Base-by-base conservation (phyloP, 768 basidiomycete genomes). In the Megacollybia marginata region DNA sequence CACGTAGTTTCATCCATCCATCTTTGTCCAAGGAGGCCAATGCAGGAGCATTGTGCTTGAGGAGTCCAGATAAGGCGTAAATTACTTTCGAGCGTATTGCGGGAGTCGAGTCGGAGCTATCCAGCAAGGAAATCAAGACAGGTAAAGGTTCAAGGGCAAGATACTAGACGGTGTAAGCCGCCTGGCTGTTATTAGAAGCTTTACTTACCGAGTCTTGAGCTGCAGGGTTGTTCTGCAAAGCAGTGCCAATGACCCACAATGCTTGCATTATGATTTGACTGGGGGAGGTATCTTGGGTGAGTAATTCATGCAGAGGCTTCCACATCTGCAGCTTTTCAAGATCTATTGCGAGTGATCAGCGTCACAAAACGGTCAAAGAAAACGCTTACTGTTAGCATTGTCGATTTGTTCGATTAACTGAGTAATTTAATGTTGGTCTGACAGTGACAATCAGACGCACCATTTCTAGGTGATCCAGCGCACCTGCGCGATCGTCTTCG, bases 401-500 rank as follows among this genome's bases (percentile, higher is more conserved):
- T 95, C 92, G 48, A 95, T 90, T 36, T 79, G 79, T 63, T 95
- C 90, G 49, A 94, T 74, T 28, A 94, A 71, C 92, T 93, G 55
- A 23, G 44, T 44, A 28, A 19, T n/a, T 9, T 34, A 28, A 6
- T 28, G 23, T 28, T 28, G 23, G 23, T 28, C 6, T 28, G 23
- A 28, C 23, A 34, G 36, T 32, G 8, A 6, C 8, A 13, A 33
- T 40, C 20, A 45, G 32, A 38, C 12, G 62, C 47, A 88, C 91
- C 89, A 93, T 86, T 68, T 95, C 92, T 31, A 93, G 66, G 59
- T 94, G 75, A 62, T 94, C 92, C 59, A 92, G 68, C 0, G 91
- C 85, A 15, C 71, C 68, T 38, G 90, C 66, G 34, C 89, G 69
- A 13, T 77, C 78, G 28, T 79, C 75, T 52, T 85, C 80, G 16